Percentiles rank a stretch among this genome's conserved stretches.
Conservation (phyloP, 2,329 filamentous ascomycete genomes). For the Pseudocercospora vitis region DNA sequence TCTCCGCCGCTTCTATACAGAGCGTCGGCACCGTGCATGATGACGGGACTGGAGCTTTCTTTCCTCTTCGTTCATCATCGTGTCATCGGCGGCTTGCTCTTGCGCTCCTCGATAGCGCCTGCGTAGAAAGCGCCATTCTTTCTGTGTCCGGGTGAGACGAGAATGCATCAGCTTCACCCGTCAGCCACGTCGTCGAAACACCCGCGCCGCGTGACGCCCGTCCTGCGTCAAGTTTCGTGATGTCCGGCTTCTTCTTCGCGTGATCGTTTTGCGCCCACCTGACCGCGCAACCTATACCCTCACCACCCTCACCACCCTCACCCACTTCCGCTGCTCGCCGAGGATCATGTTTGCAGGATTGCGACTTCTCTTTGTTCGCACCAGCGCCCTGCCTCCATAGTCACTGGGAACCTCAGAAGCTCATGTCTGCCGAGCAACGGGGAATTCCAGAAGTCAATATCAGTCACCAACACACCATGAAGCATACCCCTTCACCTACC, state of each 20-base stretch:
- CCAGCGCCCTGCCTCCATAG: background rate
- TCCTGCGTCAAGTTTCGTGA: background rate
- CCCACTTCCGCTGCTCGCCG: background rate
- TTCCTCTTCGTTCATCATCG: too few relatives aligned
- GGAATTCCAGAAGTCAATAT: background rate
- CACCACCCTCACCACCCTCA: background rate
- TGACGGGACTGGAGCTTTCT: too few relatives aligned
- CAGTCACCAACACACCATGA: constrained; percentile 16
- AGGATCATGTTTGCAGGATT: constrained; percentile 5
- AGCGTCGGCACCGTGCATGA: too few relatives aligned
- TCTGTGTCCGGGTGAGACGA: too few relatives aligned
- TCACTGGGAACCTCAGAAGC: background rate
- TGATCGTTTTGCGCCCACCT: background rate
- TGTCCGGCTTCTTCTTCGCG: background rate
- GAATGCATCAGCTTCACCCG: too few relatives aligned
- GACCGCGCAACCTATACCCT: background rate
- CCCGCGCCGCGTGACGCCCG: background rate
- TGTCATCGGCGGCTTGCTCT: too few relatives aligned
- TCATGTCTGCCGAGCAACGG: background rate
- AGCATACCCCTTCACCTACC: constrained; percentile 18
- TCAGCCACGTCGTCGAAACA: background rate
- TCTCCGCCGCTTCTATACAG: too few relatives aligned
- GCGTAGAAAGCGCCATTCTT: too few relatives aligned
- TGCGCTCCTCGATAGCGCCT: too few relatives aligned
- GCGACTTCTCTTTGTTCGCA: background rate